These are phyloP conservation scores for Clitoria ternatea DNA, from an alignment of 306 rosid genomes.

Conservation along the genomic window DNA sequence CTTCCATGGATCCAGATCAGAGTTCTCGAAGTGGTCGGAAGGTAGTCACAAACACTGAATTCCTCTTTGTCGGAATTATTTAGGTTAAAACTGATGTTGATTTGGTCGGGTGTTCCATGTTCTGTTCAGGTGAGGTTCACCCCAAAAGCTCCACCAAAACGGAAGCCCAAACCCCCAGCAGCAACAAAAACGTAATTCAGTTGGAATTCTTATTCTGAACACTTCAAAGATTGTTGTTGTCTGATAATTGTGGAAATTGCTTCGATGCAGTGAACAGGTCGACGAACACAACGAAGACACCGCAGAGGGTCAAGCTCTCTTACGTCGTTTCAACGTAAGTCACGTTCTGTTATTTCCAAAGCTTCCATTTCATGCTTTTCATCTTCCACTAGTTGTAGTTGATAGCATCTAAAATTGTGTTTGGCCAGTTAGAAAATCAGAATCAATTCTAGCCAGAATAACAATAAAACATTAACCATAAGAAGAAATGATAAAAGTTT, in stretches of 20 bases:
- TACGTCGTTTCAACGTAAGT: slow-evolving; percentile 48
- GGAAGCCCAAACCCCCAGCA: slow-evolving; percentile 20
- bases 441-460: neutral
- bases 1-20: slow-evolving; percentile 40
- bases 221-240: neutral
- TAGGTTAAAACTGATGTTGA: neutral
- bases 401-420: neutral
- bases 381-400: no score
- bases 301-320: slow-evolving; percentile 30
- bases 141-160: slow-evolving; percentile 44
- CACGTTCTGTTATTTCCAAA: neutral
- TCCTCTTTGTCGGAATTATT: neutral
- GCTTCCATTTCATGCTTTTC: no score
- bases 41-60: slow-evolving; percentile 23
- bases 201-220: neutral
- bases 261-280: slow-evolving; percentile 42
- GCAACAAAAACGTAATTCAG: slow-evolving; percentile 34
- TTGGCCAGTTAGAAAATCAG: slow-evolving; percentile 2
- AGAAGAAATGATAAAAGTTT: no score
- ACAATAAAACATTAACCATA: no score
- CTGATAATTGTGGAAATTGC: slow-evolving; percentile 20
- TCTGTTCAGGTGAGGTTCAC: slow-evolving; percentile 40
- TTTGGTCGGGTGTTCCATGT: neutral
- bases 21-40: slow-evolving; percentile 33
- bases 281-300: slow-evolving; percentile 34